These are phyloP conservation scores for Rubia yunnanensis DNA, from an alignment of 257 asterid species.

Conservation along the genomic window DNA sequence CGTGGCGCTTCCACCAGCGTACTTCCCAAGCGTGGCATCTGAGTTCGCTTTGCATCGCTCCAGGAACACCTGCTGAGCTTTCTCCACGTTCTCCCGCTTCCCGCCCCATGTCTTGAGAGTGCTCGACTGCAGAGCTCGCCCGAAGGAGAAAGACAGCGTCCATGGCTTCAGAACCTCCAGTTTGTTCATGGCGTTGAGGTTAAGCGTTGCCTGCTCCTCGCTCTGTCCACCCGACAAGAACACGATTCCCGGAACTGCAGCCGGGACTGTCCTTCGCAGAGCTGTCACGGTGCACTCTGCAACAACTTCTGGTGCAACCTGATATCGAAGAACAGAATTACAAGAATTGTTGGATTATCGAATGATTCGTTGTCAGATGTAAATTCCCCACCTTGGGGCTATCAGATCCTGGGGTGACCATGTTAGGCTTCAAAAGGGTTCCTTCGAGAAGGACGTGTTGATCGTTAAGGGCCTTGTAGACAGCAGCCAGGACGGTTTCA, in stretches of 20 bases:
- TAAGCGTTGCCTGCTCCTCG: conserved; percentile 75
- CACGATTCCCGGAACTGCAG: conserved; percentile 86
- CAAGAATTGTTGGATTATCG: neutral
- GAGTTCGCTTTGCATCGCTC: conserved; percentile 76
- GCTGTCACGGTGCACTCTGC: conserved; percentile 73
- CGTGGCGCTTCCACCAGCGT: conserved; percentile 46
- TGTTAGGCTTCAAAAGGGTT: conserved; percentile 81
- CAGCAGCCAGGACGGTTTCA: conserved; percentile 68
- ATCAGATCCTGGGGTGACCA: conserved; percentile 87
- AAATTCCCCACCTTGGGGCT: conserved; percentile 79
- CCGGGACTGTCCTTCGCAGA: conserved; percentile 63
- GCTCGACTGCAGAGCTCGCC: conserved; percentile 76
- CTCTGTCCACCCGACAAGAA: conserved; percentile 88
- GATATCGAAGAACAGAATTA: neutral
- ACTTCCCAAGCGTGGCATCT: conserved; percentile 63
- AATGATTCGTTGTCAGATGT: no score
- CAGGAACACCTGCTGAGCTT: conserved; percentile 59
- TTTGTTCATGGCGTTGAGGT: conserved; percentile 68
- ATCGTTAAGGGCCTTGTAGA: conserved; percentile 73
- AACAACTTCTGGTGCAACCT: conserved; percentile 62
- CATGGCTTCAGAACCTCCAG: conserved; percentile 64
- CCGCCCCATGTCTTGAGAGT: conserved; percentile 80
- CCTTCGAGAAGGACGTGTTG: conserved; percentile 90
- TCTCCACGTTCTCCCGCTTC: conserved; percentile 60
- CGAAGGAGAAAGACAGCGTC: conserved; percentile 72